Evolutionary conservation across 345 rosid genomes (phyloP).

Genomic region (Pistacia integerrima): DNA sequence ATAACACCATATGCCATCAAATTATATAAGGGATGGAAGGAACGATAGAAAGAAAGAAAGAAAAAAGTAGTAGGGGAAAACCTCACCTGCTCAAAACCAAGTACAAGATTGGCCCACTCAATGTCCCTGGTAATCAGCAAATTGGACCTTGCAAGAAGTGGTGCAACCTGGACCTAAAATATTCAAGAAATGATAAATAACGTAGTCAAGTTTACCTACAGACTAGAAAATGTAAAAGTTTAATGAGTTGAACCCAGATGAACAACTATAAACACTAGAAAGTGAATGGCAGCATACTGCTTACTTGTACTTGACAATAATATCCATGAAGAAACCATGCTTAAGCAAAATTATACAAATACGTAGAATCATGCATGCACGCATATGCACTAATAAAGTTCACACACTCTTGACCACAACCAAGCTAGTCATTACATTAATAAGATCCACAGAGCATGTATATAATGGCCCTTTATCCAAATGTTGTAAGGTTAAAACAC

Average conservation of each 20-base stretch:
- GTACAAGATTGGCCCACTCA: constrained; percentile 96
- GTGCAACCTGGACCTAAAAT: constrained; percentile 63
- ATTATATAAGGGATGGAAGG: not conserved
- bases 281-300: not conserved
- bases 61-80: not conserved
- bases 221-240: not conserved
- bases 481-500: too few relatives aligned
- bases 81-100: constrained; percentile 92
- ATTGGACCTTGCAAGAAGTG: constrained; percentile 93
- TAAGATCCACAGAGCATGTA: too few relatives aligned
- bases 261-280: constrained; percentile 2
- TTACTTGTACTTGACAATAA: not conserved
- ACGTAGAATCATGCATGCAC: not conserved
- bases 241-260: not conserved
- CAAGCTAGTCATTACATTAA: not conserved
- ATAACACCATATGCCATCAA: not conserved
- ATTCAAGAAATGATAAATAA: constrained; percentile 9
- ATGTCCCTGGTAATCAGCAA: constrained; percentile 93
- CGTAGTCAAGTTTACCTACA: not conserved
- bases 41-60: not conserved
- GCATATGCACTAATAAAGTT: not conserved
- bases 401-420: not conserved
- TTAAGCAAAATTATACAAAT: not conserved
- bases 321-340: not conserved
- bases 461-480: too few relatives aligned